These are phyloP conservation scores for Plasmodium billcollinsi DNA, from an alignment of 169 alveolate species.

Conservation along the genomic window DNA sequence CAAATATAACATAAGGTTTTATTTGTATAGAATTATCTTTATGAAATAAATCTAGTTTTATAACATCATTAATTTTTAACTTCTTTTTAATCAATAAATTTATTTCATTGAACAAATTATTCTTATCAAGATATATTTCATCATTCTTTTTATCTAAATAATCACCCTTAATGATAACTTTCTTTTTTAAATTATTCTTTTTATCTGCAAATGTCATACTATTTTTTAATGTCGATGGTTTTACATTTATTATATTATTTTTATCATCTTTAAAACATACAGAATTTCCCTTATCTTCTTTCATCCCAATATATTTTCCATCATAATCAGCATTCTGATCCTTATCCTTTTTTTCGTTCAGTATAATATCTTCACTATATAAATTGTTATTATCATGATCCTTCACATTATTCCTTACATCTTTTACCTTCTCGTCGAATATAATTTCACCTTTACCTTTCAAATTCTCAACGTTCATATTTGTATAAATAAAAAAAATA, in stretches of 20 bases:
- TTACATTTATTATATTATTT: too few species aligned
- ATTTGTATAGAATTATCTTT: slow-evolving; percentile 66
- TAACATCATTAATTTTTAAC: slow-evolving; percentile 47
- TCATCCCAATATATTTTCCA: too few species aligned
- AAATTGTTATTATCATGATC: neutral
- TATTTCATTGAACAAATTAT: slow-evolving; percentile 54
- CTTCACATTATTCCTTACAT: neutral
- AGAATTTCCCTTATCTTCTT: too few species aligned
- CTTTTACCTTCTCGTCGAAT: too few species aligned
- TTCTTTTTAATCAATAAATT: slow-evolving; percentile 39
- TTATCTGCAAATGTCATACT: too few species aligned
- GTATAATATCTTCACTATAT: neutral
- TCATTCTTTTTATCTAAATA: neutral
- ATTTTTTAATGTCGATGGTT: too few species aligned
- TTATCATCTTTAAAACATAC: too few species aligned
- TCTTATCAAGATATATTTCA: slow-evolving; percentile 14
- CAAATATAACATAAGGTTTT: slow-evolving; percentile 59
- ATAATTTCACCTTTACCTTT: neutral
- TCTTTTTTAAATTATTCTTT: too few species aligned
- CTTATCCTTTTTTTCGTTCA: too few species aligned
- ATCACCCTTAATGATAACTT: too few species aligned
- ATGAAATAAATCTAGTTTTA: slow-evolving; percentile 47
- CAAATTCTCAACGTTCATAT: slow-evolving; percentile 7
- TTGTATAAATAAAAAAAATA: neutral
- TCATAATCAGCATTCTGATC: too few species aligned